Evolutionary conservation across 1,284 basidiomycete species (phyloP), one percentile per base, ranked within the genome.

Genomic region (Ustilago cynodontis): DNA sequence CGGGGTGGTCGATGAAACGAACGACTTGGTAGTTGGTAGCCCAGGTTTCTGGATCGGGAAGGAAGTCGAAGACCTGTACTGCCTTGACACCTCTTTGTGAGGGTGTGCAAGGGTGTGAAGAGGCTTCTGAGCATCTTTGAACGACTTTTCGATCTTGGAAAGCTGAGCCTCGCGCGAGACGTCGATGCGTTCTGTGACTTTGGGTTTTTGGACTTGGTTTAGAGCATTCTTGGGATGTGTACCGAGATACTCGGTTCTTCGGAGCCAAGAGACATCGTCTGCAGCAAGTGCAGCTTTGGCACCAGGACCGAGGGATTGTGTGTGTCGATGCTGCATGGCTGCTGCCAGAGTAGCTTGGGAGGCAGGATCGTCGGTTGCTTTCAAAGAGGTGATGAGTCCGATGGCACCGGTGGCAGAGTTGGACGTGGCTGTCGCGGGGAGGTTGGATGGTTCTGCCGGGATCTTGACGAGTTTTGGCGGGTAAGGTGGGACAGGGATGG

Each of bases 21-120:
- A 85, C 81, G 10, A 86, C 65, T 41, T 84, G 78, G 62, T 80
- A 78, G 20, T 77, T 60, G 33, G 84, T 85, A 10, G 84, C 80
- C 84, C 84, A 86, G 3, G 84, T 86, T 49, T 86, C 83, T 26
- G 80, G 72, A 56, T 86, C 84, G 5, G 84, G 84, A 28, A 85
- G 74, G 61, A 86, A 71, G 54, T 83, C 81, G 68, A 78, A 83
- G 13, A 77, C 65, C 53, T 82, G 77, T 14, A 81, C 71, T 3
- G 84, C 82, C 31, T 73, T 79, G 53, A 86, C 72, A 63, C 71
- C 71, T 5, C 65, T 57, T 86, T 86, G 71, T 67, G 79, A 18
- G 84, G 83, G 52, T 86, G 84, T 5, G 51, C 33, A 28, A 86
- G 71, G n/a, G 39, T 39, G 18, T 53, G 47, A 41, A 86, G 59